Conservation (phyloP, 805 yeast genomes). For the Monosporozyma servazzii region DNA sequence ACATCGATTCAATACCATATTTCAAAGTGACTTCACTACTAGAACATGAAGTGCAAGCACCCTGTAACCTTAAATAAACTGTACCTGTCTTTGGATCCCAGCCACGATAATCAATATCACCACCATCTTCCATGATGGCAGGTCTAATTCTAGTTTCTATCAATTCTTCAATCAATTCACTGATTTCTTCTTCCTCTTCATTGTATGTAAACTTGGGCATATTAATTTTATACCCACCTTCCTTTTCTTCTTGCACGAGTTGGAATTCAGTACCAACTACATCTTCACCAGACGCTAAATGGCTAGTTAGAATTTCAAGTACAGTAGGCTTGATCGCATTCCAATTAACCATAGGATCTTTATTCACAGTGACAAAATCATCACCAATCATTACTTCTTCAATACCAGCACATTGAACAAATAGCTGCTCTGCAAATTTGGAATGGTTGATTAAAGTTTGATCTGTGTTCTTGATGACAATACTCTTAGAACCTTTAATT, state of each 20-base stretch:
- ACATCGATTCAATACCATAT: slow-evolving; percentile 95
- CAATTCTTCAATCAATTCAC: slow-evolving; percentile 82
- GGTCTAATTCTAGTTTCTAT: slow-evolving; percentile 94
- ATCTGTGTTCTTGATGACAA: slow-evolving; percentile 29
- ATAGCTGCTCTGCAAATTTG: slow-evolving; percentile 53
- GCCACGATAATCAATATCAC: slow-evolving; percentile 84
- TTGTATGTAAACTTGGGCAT: slow-evolving; percentile 26
- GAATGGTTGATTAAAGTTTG: slow-evolving; percentile 35
- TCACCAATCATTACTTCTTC: slow-evolving; percentile 64
- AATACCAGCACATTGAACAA: slow-evolving; percentile 43
- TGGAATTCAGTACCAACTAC: slow-evolving; percentile 21
- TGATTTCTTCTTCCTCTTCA: slow-evolving; percentile 72
- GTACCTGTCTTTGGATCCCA: slow-evolving; percentile 80
- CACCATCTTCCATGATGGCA: slow-evolving; percentile 97
- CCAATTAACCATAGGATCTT: slow-evolving; percentile 61
- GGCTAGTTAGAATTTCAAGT: slow-evolving; percentile 28
- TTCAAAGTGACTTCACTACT: slow-evolving; percentile 85
- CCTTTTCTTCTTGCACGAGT: slow-evolving; percentile 29
- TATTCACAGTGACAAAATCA: slow-evolving; percentile 65
- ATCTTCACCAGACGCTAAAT: slow-evolving; percentile 23
- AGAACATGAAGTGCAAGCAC: slow-evolving; percentile 94
- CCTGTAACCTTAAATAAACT: slow-evolving; percentile 81
- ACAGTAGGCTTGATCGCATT: slow-evolving; percentile 60
- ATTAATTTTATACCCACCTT: slow-evolving; percentile 30
- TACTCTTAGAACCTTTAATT: slow-evolving; percentile 25